Percentiles rank a stretch among this genome's conserved stretches.
Conservation (phyloP, 2,329 filamentous ascomycete species). For the Dothistroma pini region DNA sequence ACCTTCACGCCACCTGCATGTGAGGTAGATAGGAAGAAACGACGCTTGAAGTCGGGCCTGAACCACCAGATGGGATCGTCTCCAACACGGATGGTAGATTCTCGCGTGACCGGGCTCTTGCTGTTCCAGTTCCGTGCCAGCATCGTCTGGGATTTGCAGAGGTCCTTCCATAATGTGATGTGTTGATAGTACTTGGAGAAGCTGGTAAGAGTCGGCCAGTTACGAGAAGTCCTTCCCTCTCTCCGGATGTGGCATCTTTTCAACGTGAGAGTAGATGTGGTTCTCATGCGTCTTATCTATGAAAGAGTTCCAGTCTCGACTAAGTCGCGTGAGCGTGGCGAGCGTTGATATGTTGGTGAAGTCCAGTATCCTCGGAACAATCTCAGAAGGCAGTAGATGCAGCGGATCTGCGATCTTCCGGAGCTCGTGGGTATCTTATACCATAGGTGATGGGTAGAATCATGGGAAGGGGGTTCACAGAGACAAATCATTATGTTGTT, state of each 20-base stretch:
- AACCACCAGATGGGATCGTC: slow-evolving; percentile 46
- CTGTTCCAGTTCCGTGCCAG: slow-evolving; percentile 41
- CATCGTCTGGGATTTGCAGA: slow-evolving; percentile 42
- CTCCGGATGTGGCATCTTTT: slow-evolving; percentile 32
- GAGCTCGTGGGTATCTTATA: neutral
- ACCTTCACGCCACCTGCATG: slow-evolving; percentile 46
- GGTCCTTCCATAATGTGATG: slow-evolving; percentile 42
- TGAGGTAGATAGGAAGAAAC: slow-evolving; percentile 45
- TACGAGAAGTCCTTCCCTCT: slow-evolving; percentile 34
- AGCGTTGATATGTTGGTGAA: slow-evolving; percentile 36
- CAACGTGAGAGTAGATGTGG: slow-evolving; percentile 38
- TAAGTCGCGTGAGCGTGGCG: slow-evolving; percentile 37
- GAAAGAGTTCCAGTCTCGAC: slow-evolving; percentile 41
- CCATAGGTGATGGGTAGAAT: neutral
- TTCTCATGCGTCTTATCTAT: slow-evolving; percentile 44
- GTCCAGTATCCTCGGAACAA: slow-evolving; percentile 41
- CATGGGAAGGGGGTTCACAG: neutral
- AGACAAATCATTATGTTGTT: neutral
- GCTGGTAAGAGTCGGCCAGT: slow-evolving; percentile 20
- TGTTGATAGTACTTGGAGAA: slow-evolving; percentile 38
- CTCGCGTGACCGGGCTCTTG: slow-evolving; percentile 35
- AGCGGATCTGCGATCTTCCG: slow-evolving; percentile 23
- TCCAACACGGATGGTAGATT: slow-evolving; percentile 42
- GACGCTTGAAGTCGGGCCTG: slow-evolving; percentile 45
- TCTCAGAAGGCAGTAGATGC: slow-evolving; percentile 37